Evolutionary conservation across 2,329 filamentous ascomycete species (phyloP), one percentile per base, ranked within the genome.

Genomic region (Eurotiales sp.): DNA sequence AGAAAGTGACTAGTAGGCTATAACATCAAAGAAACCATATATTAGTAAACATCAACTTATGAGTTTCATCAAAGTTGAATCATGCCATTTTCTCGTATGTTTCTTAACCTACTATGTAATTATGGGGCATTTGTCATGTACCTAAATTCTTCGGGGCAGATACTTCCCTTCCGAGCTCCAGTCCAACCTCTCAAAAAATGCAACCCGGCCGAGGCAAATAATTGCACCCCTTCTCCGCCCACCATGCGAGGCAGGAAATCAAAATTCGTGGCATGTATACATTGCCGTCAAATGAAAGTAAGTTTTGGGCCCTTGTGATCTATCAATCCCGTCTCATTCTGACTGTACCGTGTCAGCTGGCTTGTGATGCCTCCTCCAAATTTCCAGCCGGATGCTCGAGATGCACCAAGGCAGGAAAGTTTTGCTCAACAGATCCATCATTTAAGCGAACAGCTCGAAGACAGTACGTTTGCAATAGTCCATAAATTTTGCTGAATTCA

Each of bases 281-380:
- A 55, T 32, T 55, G 53, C 19, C 53, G 53, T 21, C 53, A 55
- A 23, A 55, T 55, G 53, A 55, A 55, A 40, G 53, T 51, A 46
- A 36, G 50, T 29, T 5, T 17, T 4, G 15, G 17, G 3, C 15
- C 21, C 10, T 11, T 3, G 11, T 23, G 15, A 36, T 7, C 4
- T 36, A 36, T 17, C n/a, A n/a, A n/a, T n/a, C n/a, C n/a, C 2
- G 29, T 14, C 3, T 15, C 11, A 14, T 8, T 8, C 21, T 51
- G 22, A 51, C 36, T 8, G 34, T 14, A 27, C 10, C 10, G 10
- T 27, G 23, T 14, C n/a, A 52, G 50, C 19, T 52, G 39, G 50
- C 29, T 14, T 52, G 50, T 19, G 50, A 52, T 21, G 44, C 27
- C 8, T 29, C 39, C 1, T 46, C 36, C 12, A 52, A 39, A 37